Evolutionary conservation across 176 grass and related monocot species (phyloP).

Genomic region (Musa troglodytarum): DNA sequence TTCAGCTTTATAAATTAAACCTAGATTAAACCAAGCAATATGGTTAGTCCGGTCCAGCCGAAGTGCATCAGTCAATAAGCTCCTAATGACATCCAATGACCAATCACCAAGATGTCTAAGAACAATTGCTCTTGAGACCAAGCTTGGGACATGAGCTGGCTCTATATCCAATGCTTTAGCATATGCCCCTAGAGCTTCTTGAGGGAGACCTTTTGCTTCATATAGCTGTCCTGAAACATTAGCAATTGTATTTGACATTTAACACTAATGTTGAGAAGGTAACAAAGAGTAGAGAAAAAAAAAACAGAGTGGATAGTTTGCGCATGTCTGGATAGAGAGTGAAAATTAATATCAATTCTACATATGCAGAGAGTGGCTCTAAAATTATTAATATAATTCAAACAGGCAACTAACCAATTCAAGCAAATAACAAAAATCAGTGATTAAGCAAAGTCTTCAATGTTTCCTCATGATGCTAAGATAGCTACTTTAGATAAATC

Average conservation of each 20-base stretch:
- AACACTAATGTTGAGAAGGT: background rate
- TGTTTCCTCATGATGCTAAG: too few relatives aligned
- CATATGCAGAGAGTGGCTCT: too few relatives aligned
- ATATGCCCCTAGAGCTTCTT: slow-evolving; percentile 69
- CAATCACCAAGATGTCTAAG: slow-evolving; percentile 48
- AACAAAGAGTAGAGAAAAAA: background rate
- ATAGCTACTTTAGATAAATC: too few relatives aligned
- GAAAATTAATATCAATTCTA: too few relatives aligned
- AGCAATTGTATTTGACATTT: background rate
- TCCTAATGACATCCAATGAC: slow-evolving; percentile 49
- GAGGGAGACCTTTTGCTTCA: slow-evolving; percentile 53
- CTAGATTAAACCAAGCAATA: slow-evolving; percentile 88
- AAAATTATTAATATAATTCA: too few relatives aligned
- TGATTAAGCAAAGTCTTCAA: too few relatives aligned
- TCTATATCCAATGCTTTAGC: slow-evolving; percentile 60
- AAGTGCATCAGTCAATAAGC: slow-evolving; percentile 75
- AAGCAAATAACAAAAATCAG: too few relatives aligned
- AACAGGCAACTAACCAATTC: too few relatives aligned
- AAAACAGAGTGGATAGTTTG: background rate
- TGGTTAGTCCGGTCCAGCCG: slow-evolving; percentile 76
- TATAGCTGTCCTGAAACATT: slow-evolving; percentile 56
- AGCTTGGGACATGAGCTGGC: slow-evolving; percentile 71
- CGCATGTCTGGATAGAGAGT: background rate
- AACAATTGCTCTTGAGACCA: slow-evolving; percentile 59
- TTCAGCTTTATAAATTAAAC: slow-evolving; percentile 71